Conservation (phyloP, 495 filamentous ascomycete genomes). For the Penicillium psychrofluorescens region DNA sequence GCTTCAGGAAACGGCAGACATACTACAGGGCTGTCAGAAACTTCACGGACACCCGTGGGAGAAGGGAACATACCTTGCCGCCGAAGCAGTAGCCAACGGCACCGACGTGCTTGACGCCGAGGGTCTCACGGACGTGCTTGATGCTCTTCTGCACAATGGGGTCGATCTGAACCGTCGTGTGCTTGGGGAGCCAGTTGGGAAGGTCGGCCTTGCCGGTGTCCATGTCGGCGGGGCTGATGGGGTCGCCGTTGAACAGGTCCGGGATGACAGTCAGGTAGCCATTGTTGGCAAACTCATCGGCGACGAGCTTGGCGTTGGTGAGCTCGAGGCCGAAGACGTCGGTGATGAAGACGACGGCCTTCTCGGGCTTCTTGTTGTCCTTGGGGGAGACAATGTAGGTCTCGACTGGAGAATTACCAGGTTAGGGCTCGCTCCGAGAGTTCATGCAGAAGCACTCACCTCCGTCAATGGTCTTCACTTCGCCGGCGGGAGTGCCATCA, state of each 20-base stretch:
- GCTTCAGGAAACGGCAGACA: constrained; percentile 37
- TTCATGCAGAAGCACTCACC: constrained; percentile 15
- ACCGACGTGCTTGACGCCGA: constrained; percentile 60
- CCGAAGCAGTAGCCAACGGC: constrained; percentile 47
- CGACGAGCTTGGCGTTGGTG: constrained; percentile 71
- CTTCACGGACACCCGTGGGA: background rate
- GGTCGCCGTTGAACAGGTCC: constrained; percentile 72
- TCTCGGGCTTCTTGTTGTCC: constrained; percentile 33
- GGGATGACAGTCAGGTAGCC: constrained; percentile 73
- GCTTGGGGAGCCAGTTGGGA: constrained; percentile 49
- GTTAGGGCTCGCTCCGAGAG: too few relatives aligned
- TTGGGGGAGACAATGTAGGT: constrained; percentile 38
- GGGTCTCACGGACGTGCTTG: constrained; percentile 48
- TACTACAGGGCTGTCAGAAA: constrained; percentile 17
- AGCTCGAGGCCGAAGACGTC: constrained; percentile 63
- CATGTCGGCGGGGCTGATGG: constrained; percentile 47
- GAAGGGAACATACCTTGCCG: constrained; percentile 26
- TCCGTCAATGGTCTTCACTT: constrained; percentile 32
- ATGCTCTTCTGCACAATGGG: constrained; percentile 55
- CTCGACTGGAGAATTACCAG: constrained; percentile 16
- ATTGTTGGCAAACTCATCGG: constrained; percentile 75
- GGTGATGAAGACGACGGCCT: constrained; percentile 42
- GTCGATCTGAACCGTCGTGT: constrained; percentile 53
- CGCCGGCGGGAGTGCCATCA: constrained; percentile 34
- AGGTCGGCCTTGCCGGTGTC: constrained; percentile 51